These are phyloP conservation scores for Diplotaxis tenuifolia DNA, from an alignment of 345 rosid genomes.

Conservation along the genomic window DNA sequence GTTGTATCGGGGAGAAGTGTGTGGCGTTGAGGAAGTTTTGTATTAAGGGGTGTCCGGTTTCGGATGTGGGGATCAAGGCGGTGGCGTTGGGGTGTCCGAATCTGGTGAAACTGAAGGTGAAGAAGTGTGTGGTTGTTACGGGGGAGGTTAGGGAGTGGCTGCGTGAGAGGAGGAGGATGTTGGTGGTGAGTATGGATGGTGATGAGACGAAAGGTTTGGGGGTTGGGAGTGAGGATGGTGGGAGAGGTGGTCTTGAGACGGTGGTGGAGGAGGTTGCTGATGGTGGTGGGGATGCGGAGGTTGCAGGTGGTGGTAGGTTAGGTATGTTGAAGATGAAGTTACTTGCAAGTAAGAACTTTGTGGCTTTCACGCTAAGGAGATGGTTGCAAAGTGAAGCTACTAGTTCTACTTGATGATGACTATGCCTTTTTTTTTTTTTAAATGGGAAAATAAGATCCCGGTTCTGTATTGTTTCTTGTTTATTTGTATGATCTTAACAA, in stretches of 20 bases:
- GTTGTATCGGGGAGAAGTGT: constrained; percentile 69
- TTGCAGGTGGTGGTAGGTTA: constrained; percentile 16
- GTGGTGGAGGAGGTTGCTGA: constrained; percentile 42
- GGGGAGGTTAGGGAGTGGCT: constrained; percentile 57
- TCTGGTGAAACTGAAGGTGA: constrained; percentile 76
- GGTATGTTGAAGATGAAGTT: not conserved
- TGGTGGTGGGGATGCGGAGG: constrained; percentile 18
- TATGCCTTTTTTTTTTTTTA: not conserved
- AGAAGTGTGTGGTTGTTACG: constrained; percentile 71
- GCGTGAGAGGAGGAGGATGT: constrained; percentile 46
- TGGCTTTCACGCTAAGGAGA: too few species aligned
- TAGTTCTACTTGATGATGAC: not conserved
- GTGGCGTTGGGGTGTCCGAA: constrained; percentile 76
- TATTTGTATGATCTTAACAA: too few species aligned
- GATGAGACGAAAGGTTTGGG: constrained; percentile 37
- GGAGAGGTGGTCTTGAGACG: constrained; percentile 42
- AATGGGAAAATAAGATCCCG: too few species aligned
- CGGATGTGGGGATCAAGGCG: constrained; percentile 65
- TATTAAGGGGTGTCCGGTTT: constrained; percentile 71
- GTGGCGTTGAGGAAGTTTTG: constrained; percentile 68
- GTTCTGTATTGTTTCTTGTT: too few species aligned
- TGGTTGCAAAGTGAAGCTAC: too few species aligned
- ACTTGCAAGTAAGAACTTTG: not conserved
- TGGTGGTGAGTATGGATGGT: constrained; percentile 64
- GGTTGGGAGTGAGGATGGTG: constrained; percentile 41